Percentiles rank a stretch among this genome's conserved stretches.
Evolutionary conservation across 306 rosid genomes (phyloP).

Genomic region (Prinsepia uniflora): DNA sequence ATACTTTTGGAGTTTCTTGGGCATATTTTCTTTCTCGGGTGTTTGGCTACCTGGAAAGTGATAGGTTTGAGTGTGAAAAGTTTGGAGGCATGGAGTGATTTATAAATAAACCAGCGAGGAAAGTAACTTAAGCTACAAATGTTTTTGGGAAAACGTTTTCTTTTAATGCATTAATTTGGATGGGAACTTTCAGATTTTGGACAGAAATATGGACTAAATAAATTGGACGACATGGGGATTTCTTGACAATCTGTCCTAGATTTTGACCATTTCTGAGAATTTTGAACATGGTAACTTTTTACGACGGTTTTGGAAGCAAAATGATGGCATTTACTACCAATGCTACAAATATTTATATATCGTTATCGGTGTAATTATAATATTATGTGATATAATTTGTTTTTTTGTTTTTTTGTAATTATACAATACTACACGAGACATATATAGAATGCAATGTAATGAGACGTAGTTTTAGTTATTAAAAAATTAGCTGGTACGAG

Average conservation of each 20-base stretch:
- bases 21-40: slow-evolving; percentile 31
- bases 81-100: slow-evolving; percentile 12
- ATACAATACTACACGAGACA: no score
- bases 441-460: no score
- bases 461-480: no score
- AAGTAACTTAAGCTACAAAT: slow-evolving; percentile 11
- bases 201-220: neutral
- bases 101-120: slow-evolving; percentile 22
- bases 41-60: neutral
- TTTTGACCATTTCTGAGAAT: slow-evolving; percentile 13
- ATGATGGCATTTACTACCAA: neutral
- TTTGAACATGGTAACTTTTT: neutral
- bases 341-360: neutral
- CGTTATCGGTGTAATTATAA: no score
- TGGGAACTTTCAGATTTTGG: neutral
- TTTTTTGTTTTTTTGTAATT: no score
- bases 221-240: slow-evolving; percentile 7
- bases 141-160: slow-evolving; percentile 8
- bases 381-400: no score
- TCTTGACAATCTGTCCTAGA: neutral
- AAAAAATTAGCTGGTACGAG: no score
- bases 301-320: neutral
- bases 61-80: neutral
- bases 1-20: slow-evolving; percentile 50
- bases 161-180: neutral